These are phyloP conservation scores for Plectosphaerella sp. DNA, from an alignment of 2,329 filamentous ascomycete genomes.

Conservation along the genomic window DNA sequence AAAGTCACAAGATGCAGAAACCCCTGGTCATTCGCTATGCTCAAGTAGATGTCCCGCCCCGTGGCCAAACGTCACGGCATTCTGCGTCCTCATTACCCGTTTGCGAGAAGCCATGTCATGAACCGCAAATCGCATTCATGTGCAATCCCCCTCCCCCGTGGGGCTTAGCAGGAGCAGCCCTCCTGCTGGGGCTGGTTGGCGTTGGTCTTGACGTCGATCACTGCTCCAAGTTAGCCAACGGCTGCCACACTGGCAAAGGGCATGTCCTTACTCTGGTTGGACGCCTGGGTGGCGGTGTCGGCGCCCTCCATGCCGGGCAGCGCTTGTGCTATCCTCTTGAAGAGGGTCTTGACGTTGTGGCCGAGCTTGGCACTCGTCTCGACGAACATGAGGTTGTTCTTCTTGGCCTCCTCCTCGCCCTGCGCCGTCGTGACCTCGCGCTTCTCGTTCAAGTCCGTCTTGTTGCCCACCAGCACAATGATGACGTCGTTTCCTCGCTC, in stretches of 20 bases:
- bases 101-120: not conserved
- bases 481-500: constrained; percentile 98
- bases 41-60: constrained; percentile 14
- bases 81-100: not conserved
- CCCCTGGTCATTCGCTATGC: constrained; percentile 21
- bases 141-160: constrained; percentile 9
- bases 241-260: not conserved
- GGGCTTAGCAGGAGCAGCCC: constrained; percentile 60
- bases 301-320: constrained; percentile 96
- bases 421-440: constrained; percentile 94
- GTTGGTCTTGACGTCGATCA: constrained; percentile 92
- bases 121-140: too few species aligned
- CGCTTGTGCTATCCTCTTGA: constrained; percentile 96
- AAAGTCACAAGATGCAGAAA: constrained; percentile 17
- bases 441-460: constrained; percentile 98
- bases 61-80: constrained; percentile 2
- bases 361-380: constrained; percentile 98
- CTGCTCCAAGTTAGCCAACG: constrained; percentile 38
- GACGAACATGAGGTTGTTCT: constrained; percentile 97
- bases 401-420: constrained; percentile 96
- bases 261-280: constrained; percentile 65
- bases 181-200: constrained; percentile 66
- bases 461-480: constrained; percentile 97
- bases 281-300: constrained; percentile 67
- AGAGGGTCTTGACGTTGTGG: constrained; percentile 96